phyloP scores from a whole-genome alignment of 805 yeast genomes.

The Martiniozyma abietophila region DNA sequence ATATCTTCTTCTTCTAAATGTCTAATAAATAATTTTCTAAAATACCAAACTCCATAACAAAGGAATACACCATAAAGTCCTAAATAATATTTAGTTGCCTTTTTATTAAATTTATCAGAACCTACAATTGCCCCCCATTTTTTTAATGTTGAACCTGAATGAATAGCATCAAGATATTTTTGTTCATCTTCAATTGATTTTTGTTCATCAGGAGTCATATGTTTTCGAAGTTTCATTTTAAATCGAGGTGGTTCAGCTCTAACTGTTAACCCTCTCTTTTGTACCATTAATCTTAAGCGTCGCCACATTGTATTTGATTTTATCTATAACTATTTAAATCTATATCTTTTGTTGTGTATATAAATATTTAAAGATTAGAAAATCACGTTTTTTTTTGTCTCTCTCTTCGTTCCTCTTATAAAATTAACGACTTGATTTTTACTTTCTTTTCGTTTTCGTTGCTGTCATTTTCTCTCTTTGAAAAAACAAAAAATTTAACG shows the following conservation, averaged over 20 bases:
- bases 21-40: slow-evolving; percentile 56
- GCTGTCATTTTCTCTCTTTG: too few species aligned
- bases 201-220: slow-evolving; percentile 22
- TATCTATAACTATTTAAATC: neutral
- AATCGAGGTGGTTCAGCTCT: slow-evolving; percentile 20
- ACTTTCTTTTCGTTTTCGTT: too few species aligned
- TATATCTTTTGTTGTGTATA: neutral
- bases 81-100: slow-evolving; percentile 54
- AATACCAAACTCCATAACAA: slow-evolving; percentile 52
- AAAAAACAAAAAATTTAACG: too few species aligned
- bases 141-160: slow-evolving; percentile 25
- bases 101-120: slow-evolving; percentile 49
- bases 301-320: neutral
- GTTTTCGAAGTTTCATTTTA: slow-evolving; percentile 20
- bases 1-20: slow-evolving; percentile 46
- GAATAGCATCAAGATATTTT: slow-evolving; percentile 25
- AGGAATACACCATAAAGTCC: slow-evolving; percentile 50
- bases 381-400: too few species aligned
- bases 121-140: slow-evolving; percentile 48
- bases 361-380: too few species aligned
- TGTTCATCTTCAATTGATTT: slow-evolving; percentile 22
- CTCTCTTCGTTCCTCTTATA: too few species aligned
- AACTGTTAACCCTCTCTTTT: neutral
- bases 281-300: neutral
- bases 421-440: too few species aligned